Conservation (phyloP, 441 rosid species). For the Capsella rubella region DNA sequence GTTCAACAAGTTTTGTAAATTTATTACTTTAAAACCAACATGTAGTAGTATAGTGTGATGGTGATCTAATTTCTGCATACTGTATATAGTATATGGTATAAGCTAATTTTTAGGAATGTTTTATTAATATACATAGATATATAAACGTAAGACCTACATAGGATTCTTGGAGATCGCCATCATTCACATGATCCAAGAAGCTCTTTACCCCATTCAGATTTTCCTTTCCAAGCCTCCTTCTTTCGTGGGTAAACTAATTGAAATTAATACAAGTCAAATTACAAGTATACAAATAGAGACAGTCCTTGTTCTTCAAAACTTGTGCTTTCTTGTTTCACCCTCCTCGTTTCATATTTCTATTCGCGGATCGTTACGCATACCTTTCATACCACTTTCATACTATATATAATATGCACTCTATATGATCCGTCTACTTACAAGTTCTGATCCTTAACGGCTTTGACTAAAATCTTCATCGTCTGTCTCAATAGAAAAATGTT, state of each 20-base stretch:
- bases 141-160: constrained; percentile 12
- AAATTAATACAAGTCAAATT: constrained; percentile 20
- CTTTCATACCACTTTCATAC: constrained; percentile 21
- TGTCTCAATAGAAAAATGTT: background rate
- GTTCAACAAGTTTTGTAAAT: constrained; percentile 17
- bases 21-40: background rate
- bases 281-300: constrained; percentile 28
- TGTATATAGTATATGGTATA: constrained; percentile 7
- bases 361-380: constrained; percentile 22
- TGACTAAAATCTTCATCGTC: background rate
- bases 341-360: constrained; percentile 10
- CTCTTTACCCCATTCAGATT: constrained; percentile 44
- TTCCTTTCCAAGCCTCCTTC: constrained; percentile 31
- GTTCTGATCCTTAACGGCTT: constrained; percentile 16
- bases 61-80: constrained; percentile 7
- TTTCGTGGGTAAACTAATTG: constrained; percentile 5
- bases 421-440: background rate
- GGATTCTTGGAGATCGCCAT: constrained; percentile 35
- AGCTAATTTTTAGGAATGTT: constrained; percentile 1
- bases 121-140: background rate
- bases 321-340: constrained; percentile 40
- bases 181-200: constrained; percentile 48
- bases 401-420: background rate
- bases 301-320: constrained; percentile 24
- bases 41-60: background rate